Evolutionary conservation across 306 rosid species (phyloP), one percentile per base, ranked within the genome.

Genomic region (Adenanthera pavonina): DNA sequence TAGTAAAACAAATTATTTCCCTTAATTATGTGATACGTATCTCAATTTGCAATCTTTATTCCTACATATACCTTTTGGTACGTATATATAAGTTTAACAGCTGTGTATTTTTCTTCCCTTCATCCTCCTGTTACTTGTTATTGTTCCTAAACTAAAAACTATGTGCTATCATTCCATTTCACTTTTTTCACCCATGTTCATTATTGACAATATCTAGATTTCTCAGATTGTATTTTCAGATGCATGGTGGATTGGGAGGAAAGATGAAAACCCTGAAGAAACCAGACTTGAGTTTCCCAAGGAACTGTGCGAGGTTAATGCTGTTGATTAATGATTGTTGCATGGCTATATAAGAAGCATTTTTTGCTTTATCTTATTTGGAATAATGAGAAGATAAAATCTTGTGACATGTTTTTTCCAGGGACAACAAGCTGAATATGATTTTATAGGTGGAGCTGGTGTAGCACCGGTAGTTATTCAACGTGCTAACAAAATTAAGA

Each of bases 261-360:
- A 59, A 59, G 65, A 59, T 59, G 65, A 59, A 59, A 59, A 59
- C 65, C 65, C 65, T 20, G 65, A 59, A 59, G 65, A 59, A 59
- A 59, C 65, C 25, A 59, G 65, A 59, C 65, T 59, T 59, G 65
- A 59, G 30, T 59, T 59, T 59, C 65, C 65, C 7, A 59, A 59
- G 36, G 65, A 59, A 59, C 35, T 59, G 65, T 59, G 20, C 3
- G 15, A 59, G 65, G 65, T 59, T 7, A 59, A 25, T 34, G 1
- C 25, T 9, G 34, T 57, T 8, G 35, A 57, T 20, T 14, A 59
- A 20, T 8, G 36, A 59, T 34, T 4, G 9, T 17, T 53, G 20
- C 59, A 53, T 53, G 59, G 36, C 15, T 56, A 8, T 9, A 20
- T 20, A 25, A 57, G 35, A 57, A 57, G 35, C 65, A 57, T 4